Conservation (phyloP, 2,329 filamentous ascomycete genomes). For the Corynespora cassiicola region DNA sequence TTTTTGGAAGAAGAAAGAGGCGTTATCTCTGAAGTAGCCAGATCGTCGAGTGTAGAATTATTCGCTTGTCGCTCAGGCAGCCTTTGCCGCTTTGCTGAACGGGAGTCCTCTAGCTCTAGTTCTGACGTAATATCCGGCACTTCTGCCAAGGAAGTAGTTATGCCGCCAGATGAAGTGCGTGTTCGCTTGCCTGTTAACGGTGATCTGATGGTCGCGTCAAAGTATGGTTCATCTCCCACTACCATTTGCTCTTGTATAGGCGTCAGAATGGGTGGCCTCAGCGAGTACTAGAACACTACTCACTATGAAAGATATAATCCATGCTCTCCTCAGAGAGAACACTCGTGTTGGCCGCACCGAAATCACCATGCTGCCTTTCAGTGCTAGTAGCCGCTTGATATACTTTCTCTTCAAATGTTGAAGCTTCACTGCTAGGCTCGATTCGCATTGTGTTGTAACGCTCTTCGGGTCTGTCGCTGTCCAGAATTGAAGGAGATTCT, state of each 20-base stretch:
- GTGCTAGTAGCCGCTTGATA: constrained; percentile 10
- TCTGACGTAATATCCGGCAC: constrained; percentile 8
- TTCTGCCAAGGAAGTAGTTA: constrained; percentile 4
- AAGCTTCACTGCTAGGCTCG: constrained; percentile 14
- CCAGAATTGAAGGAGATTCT: constrained; percentile 16
- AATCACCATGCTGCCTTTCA: constrained; percentile 10
- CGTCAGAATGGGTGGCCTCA: constrained; percentile 8
- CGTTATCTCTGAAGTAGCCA: constrained; percentile 10
- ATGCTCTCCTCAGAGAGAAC: constrained; percentile 14
- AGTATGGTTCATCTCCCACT: constrained; percentile 10
- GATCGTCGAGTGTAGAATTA: constrained; percentile 11
- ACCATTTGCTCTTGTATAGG: constrained; percentile 8
- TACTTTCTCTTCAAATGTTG: constrained; percentile 8
- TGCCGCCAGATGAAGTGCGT: constrained; percentile 12
- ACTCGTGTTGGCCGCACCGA: constrained; percentile 7
- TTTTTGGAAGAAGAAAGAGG: constrained; percentile 6
- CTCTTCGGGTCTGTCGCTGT: constrained; percentile 12
- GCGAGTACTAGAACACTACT: constrained; percentile 14
- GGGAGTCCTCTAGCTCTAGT: constrained; percentile 10
- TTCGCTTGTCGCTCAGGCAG: constrained; percentile 10
- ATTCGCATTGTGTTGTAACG: constrained; percentile 11
- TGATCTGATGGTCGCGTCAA: constrained; percentile 7
- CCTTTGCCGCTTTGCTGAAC: constrained; percentile 16
- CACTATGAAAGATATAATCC: constrained; percentile 12
- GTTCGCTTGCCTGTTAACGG: constrained; percentile 13